Conservation (phyloP, 2,329 filamentous ascomycete genomes). For the Pseudogymnoascus sp. region DNA sequence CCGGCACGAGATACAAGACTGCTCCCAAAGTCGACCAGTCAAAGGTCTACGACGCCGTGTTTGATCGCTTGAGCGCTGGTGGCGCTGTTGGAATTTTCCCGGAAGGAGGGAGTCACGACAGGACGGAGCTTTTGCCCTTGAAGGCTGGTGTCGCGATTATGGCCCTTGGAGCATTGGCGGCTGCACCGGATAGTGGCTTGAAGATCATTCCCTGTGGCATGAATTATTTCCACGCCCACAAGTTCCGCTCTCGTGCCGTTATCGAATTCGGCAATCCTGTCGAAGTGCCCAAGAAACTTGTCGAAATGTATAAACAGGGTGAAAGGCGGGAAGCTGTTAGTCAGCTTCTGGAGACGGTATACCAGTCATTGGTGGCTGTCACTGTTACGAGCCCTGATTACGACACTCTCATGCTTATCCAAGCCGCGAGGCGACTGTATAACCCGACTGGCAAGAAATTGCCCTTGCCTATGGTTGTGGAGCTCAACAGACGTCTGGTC, state of each 20-base stretch:
- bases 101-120: slow-evolving; percentile 91
- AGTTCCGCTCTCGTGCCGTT: slow-evolving; percentile 91
- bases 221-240: slow-evolving; percentile 99
- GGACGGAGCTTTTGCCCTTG: slow-evolving; percentile 79
- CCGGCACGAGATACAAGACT: slow-evolving; percentile 75
- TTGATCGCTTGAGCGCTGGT: slow-evolving; percentile 68
- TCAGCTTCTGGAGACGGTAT: slow-evolving; percentile 74
- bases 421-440: slow-evolving; percentile 86
- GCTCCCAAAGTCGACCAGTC: slow-evolving; percentile 92
- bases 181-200: slow-evolving; percentile 76
- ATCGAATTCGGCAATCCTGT: slow-evolving; percentile 90
- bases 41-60: slow-evolving; percentile 87
- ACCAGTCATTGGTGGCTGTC: slow-evolving; percentile 75
- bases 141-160: slow-evolving; percentile 98
- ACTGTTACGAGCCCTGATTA: slow-evolving; percentile 91
- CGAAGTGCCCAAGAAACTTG: slow-evolving; percentile 71
- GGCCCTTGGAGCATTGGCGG: slow-evolving; percentile 82
- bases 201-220: slow-evolving; percentile 96
- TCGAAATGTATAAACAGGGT: slow-evolving; percentile 75
- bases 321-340: slow-evolving; percentile 82
- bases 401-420: slow-evolving; percentile 93
- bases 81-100: slow-evolving; percentile 96
- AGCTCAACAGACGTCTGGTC: slow-evolving; percentile 84
- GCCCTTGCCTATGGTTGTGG: slow-evolving; percentile 82
- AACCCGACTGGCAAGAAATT: slow-evolving; percentile 91